phyloP scores from a whole-genome alignment of 2,329 filamentous ascomycete genomes.

The Zasmidium cellare region DNA sequence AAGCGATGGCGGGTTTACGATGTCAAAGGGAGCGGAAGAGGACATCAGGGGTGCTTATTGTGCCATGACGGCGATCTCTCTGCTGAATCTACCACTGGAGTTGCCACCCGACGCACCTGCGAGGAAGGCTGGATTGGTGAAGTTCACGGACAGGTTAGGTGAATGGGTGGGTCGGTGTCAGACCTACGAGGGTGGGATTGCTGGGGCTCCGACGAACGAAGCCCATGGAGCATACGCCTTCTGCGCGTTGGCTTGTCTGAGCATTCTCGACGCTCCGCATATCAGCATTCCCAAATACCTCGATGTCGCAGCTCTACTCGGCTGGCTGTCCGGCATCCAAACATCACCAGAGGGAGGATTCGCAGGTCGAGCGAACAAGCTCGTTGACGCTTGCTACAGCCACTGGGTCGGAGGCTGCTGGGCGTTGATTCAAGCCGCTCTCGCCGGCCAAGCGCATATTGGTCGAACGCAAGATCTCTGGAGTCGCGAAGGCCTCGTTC shows the following conservation, averaged over 20 bases:
- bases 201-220: slow-evolving; percentile 79
- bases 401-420: slow-evolving; percentile 97
- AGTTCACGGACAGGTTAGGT: slow-evolving; percentile 70
- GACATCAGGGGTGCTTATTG: slow-evolving; percentile 95
- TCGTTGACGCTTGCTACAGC: slow-evolving; percentile 97
- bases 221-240: slow-evolving; percentile 97
- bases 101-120: slow-evolving; percentile 73
- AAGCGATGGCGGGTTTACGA: slow-evolving; percentile 82
- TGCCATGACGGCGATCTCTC: slow-evolving; percentile 77
- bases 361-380: slow-evolving; percentile 91
- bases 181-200: slow-evolving; percentile 93
- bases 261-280: slow-evolving; percentile 78
- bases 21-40: slow-evolving; percentile 83
- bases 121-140: slow-evolving; percentile 60
- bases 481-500: slow-evolving; percentile 78
- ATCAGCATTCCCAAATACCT: slow-evolving; percentile 74
- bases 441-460: slow-evolving; percentile 54
- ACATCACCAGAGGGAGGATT: slow-evolving; percentile 90
- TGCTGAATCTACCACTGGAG: slow-evolving; percentile 79
- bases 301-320: slow-evolving; percentile 72
- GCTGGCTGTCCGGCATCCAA: slow-evolving; percentile 88
- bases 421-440: slow-evolving; percentile 80
- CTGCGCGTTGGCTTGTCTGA: slow-evolving; percentile 85
- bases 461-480: slow-evolving; percentile 55
- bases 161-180: slow-evolving; percentile 86